These are phyloP conservation scores for Chaetomiaceae sp. DNA, from an alignment of 2,329 filamentous ascomycete species.

Conservation along the genomic window DNA sequence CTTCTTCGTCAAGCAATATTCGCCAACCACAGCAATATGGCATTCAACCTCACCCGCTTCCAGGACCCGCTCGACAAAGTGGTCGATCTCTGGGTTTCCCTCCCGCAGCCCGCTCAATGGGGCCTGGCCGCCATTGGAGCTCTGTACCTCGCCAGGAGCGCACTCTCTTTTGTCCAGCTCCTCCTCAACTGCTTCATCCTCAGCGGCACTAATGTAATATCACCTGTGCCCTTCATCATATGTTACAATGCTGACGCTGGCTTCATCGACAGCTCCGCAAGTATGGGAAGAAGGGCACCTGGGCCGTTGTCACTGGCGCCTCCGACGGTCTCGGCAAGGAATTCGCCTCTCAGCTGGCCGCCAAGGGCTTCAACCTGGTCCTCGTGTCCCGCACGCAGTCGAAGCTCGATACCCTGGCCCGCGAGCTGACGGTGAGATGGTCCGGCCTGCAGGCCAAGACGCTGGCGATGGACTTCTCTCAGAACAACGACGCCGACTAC, in stretches of 20 bases:
- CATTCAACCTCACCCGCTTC: constrained; percentile 5
- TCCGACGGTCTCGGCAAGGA: constrained; percentile 97
- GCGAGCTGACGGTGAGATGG: constrained; percentile 68
- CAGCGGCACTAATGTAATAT: constrained; percentile 50
- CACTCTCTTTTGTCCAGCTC: constrained; percentile 54
- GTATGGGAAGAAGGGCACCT: constrained; percentile 86
- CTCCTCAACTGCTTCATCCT: constrained; percentile 64
- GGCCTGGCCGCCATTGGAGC: constrained; percentile 51
- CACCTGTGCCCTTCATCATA: constrained; percentile 23
- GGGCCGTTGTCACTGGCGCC: constrained; percentile 90
- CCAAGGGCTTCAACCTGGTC: constrained; percentile 88
- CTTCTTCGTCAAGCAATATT: neutral
- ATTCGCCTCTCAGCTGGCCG: constrained; percentile 82
- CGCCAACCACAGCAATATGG: constrained; percentile 7
- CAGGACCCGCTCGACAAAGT: constrained; percentile 29
- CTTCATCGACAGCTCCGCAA: constrained; percentile 61
- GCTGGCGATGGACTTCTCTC: constrained; percentile 85
- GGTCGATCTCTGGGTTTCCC: constrained; percentile 29
- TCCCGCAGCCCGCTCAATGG: constrained; percentile 42
- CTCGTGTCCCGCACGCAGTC: constrained; percentile 93
- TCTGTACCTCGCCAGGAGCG: constrained; percentile 50
- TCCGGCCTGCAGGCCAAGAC: constrained; percentile 63
- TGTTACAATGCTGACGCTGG: constrained; percentile 17
- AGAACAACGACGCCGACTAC: constrained; percentile 76
- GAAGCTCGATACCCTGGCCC: constrained; percentile 73